Base-by-base conservation (phyloP, 768 basidiomycete genomes). In the Psilocybe tampanensis region DNA sequence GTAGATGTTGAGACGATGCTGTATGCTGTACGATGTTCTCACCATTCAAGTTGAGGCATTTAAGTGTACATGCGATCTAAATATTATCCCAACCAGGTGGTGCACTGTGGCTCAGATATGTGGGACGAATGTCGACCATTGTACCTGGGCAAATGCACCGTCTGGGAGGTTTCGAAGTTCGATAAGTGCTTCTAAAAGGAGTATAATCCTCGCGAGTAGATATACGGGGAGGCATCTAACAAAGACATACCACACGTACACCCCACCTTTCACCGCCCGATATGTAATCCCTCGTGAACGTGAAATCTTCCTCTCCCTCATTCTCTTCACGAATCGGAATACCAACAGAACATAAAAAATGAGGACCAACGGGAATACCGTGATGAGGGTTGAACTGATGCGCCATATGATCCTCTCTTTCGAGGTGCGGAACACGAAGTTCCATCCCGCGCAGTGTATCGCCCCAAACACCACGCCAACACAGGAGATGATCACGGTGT, bases 401-500 rank as follows among this genome's bases (percentile, higher is more conserved):
- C 65, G 63, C 72, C 72, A 74, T 2, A 69, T n/a, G 5, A 60
- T 42, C 44, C 56, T 18, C 39, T 70, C 70, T 1, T 32, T 12
- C 9, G 50, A 22, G 1, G 60, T 61, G 8, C 69, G 67, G 48
- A 73, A 73, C 0, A 56, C 15, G 29, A 65, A 67, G 22, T 48
- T 15, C 73, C 73, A 72, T 9, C 63, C 68, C 24, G 71, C 52
- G 44, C 49, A 57, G 19, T 57, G 56, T 8, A 57, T 52, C 8
- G 21, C 33, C 18, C 56, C 56, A 22, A 57, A 72, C n/a, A 64
- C 49, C 3, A 52, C 50, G 6, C 41, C 58, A 8, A 62, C 43
- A 15, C 59, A 21, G 8, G 41, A 36, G 8, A 47, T 47, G 7
- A 48, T 32, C 36, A 53, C 8, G 32, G 39, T 29, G 11, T 19